Evolutionary conservation across 2,329 filamentous ascomycete genomes (phyloP), one percentile per base, ranked within the genome.

Genomic region (Colletotrichum incanum): DNA sequence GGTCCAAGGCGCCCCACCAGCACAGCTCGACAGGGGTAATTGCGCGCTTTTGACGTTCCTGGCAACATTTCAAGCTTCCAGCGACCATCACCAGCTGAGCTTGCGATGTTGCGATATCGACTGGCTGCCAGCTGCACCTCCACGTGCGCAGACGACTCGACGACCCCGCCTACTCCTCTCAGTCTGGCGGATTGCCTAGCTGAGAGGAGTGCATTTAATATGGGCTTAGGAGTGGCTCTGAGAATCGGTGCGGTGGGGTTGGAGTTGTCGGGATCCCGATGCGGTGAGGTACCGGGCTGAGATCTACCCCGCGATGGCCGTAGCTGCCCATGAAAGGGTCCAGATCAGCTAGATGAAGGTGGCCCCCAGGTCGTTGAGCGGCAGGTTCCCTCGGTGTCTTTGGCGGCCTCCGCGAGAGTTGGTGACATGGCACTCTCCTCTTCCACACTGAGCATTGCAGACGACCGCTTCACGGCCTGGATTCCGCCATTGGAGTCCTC

Each of bases 131-230:
- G 34, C n/a, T 37, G 59, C 41, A 23, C 14, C 20, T 49, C 59
- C 59, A 61, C 59, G 59, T 61, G 59, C 59, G n/a, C 43, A 16
- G n/a, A 41, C 43, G 59, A 37, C n/a, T 61, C 28, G 45, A 39
- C 9, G 18, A 45, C 26, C 58, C 49, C 49, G 49, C 26, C 28
- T 23, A 14, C 12, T 26, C 18, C 18, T 6, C 7, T 52, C 23
- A 3, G 23, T 23, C 49, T 8, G 23, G 49, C 49, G 26, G 47
- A 26, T 50, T 50, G 23, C 47, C 43, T 39, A 14, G 31, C 39
- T 20, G 50, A 28, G 28, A 37, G 54, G 31, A 39, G 20, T 23
- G 34, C 54, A 28, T 45, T 11, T 20, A 45, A 45, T 7, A 5
- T 43, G 8, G 56, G 18, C 18, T 39, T 23, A 3, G 39, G 41